Evolutionary conservation across 106 monocot species (phyloP).

Genomic region (Ottelia alismoides): DNA sequence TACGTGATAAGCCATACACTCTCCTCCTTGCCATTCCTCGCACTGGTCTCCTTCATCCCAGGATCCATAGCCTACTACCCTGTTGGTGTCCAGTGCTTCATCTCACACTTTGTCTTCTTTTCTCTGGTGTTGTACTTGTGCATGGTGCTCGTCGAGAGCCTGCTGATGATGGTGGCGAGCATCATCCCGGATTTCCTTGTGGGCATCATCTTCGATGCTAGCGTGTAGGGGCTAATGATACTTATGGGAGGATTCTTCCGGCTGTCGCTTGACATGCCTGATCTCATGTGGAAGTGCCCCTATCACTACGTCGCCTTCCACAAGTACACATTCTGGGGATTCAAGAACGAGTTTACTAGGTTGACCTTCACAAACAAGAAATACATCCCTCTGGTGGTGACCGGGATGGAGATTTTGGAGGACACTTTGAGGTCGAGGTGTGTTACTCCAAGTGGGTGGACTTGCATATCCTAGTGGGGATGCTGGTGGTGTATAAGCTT

Average conservation of each 20-base stretch:
- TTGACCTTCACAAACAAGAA: slow-evolving; percentile 39
- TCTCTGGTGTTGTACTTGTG: slow-evolving; percentile 35
- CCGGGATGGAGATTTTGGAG: slow-evolving; percentile 32
- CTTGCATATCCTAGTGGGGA: slow-evolving; percentile 41
- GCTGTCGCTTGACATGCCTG: slow-evolving; percentile 44
- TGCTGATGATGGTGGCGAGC: slow-evolving; percentile 93
- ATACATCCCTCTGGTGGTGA: slow-evolving; percentile 6
- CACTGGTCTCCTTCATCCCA: slow-evolving; percentile 46
- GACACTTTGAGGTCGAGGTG: slow-evolving; percentile 38
- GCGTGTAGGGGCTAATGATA: slow-evolving; percentile 72
- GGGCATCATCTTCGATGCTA: slow-evolving; percentile 78
- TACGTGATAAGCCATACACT: slow-evolving; percentile 45
- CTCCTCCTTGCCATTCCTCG: slow-evolving; percentile 48
- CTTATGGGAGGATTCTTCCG: slow-evolving; percentile 75
- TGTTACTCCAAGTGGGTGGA: slow-evolving; percentile 71
- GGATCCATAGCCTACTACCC: slow-evolving; percentile 65
- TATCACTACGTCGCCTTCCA: slow-evolving; percentile 68
- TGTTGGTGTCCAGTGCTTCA: slow-evolving; percentile 27
- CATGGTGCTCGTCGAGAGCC: slow-evolving; percentile 68
- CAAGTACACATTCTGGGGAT: slow-evolving; percentile 54
- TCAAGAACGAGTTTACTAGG: slow-evolving; percentile 75
- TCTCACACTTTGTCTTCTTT: slow-evolving; percentile 57
- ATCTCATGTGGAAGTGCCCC: slow-evolving; percentile 55
- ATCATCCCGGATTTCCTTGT: slow-evolving; percentile 66
- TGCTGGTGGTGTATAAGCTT: slow-evolving; percentile 52